phyloP scores from a whole-genome alignment of 2,329 filamentous ascomycete genomes.

The Aspergillus ruber region DNA sequence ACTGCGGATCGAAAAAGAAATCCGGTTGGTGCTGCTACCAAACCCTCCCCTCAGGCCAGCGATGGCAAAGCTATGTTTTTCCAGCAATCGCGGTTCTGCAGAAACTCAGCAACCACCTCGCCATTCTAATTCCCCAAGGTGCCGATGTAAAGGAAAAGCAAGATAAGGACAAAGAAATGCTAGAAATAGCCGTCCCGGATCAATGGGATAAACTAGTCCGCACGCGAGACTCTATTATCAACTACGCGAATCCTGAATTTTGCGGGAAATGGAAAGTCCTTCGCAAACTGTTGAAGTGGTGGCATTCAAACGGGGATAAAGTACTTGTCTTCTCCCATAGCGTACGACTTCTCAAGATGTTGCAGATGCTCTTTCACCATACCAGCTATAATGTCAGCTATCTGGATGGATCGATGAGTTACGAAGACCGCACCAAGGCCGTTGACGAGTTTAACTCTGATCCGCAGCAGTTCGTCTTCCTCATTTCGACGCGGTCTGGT shows the following conservation, averaged over 20 bases:
- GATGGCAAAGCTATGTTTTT: slow-evolving; percentile 75
- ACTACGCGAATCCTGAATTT: slow-evolving; percentile 78
- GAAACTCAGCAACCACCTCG: slow-evolving; percentile 89
- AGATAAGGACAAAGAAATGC: slow-evolving; percentile 65
- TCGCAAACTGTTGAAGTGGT: slow-evolving; percentile 78
- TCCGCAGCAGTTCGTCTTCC: slow-evolving; percentile 81
- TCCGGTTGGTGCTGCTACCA: slow-evolving; percentile 75
- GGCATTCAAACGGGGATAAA: slow-evolving; percentile 86
- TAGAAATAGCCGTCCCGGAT: slow-evolving; percentile 68
- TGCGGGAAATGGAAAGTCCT: slow-evolving; percentile 97
- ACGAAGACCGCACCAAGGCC: slow-evolving; percentile 71
- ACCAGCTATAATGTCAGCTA: slow-evolving; percentile 90
- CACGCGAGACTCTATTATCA: slow-evolving; percentile 69
- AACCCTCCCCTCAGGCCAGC: slow-evolving; percentile 53
- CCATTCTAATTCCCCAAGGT: slow-evolving; percentile 66
- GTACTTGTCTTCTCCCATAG: slow-evolving; percentile 93
- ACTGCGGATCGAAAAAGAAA: slow-evolving; percentile 62
- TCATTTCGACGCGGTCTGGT: slow-evolving; percentile 90
- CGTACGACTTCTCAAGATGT: slow-evolving; percentile 73
- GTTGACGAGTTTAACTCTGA: slow-evolving; percentile 92
- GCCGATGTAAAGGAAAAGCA: slow-evolving; percentile 66
- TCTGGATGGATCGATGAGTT: slow-evolving; percentile 75
- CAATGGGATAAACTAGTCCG: slow-evolving; percentile 68
- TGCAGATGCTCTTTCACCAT: slow-evolving; percentile 77
- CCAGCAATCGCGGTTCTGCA: slow-evolving; percentile 75